Conservation (phyloP, 2,329 filamentous ascomycete genomes). For the Stachybotrys echinatus region DNA sequence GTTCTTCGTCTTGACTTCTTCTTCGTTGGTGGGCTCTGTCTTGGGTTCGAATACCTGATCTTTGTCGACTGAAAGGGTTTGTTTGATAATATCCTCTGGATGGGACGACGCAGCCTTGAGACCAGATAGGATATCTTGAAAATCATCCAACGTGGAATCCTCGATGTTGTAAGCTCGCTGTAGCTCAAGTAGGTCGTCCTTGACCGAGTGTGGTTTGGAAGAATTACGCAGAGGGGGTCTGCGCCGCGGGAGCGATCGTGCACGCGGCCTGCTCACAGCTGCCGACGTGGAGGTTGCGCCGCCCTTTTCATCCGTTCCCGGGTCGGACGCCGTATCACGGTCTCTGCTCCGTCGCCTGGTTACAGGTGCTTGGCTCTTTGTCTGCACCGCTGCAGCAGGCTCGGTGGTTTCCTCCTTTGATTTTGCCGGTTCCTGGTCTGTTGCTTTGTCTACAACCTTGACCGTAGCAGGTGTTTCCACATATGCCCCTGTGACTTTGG, state of each 20-base stretch:
- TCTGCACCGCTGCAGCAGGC: conserved; percentile 13
- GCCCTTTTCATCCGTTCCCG: conserved; percentile 19
- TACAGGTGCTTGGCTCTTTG: conserved; percentile 16
- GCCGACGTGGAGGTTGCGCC: conserved; percentile 14
- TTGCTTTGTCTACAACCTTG: conserved; percentile 17
- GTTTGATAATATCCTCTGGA: background rate
- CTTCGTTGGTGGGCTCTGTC: conserved; percentile 3
- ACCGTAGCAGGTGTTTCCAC: conserved; percentile 50
- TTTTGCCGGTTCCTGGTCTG: conserved; percentile 15
- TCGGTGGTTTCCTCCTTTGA: conserved; percentile 7
- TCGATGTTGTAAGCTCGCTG: conserved; percentile 49
- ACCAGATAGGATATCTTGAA: conserved; percentile 44
- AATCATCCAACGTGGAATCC: conserved; percentile 54
- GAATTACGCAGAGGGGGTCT: conserved; percentile 47
- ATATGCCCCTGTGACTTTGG: conserved; percentile 49
- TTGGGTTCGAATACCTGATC: background rate
- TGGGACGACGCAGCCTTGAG: conserved; percentile 14
- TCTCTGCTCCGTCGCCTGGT: conserved; percentile 17
- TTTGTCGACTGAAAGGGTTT: background rate
- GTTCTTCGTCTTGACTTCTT: conserved; percentile 13
- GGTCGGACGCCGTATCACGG: conserved; percentile 25
- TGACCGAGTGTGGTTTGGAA: conserved; percentile 47
- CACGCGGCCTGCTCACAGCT: conserved; percentile 20
- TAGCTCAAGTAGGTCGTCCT: conserved; percentile 50
- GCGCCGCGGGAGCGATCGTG: conserved; percentile 35